Evolutionary conservation across 371 early-diverging fungal species (phyloP).

Genomic region (Catenaria anguillulae): DNA sequence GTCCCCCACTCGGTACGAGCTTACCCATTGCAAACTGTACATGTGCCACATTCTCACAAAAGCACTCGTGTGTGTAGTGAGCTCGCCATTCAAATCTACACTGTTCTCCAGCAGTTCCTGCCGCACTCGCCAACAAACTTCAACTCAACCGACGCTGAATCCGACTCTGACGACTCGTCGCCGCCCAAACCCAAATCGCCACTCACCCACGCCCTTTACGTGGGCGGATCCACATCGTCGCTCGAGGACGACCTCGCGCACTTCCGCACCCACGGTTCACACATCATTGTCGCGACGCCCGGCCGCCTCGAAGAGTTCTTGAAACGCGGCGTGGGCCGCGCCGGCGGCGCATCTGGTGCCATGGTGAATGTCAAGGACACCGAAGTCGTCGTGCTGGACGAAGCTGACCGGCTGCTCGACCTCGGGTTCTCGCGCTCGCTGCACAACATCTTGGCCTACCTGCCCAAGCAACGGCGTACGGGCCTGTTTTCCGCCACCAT

Average conservation of each 20-base stretch:
- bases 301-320: constrained; percentile 87
- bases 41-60: no score
- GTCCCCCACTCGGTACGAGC: constrained; percentile 74
- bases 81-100: constrained; percentile 80
- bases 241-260: constrained; percentile 45
- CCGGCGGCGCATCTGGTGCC: constrained; percentile 8
- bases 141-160: constrained; percentile 12
- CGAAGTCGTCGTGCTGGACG: constrained; percentile 83
- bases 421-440: constrained; percentile 82
- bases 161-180: constrained; percentile 20
- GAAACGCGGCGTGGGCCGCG: constrained; percentile 19
- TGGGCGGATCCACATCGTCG: constrained; percentile 46
- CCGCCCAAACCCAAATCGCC: constrained; percentile 16
- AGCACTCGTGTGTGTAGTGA: constrained; percentile 57
- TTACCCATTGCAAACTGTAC: no score
- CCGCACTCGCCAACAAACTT: constrained; percentile 11
- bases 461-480: constrained; percentile 90
- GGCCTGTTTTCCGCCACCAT: constrained; percentile 97
- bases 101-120: constrained; percentile 49
- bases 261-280: constrained; percentile 43
- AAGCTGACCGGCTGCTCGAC: constrained; percentile 84
- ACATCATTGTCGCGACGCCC: constrained; percentile 91
- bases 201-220: constrained; percentile 39
- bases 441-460: constrained; percentile 51
- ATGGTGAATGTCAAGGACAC: constrained; percentile 55